phyloP scores from a whole-genome alignment of 345 rosid genomes.

The Heritiera fomes region DNA sequence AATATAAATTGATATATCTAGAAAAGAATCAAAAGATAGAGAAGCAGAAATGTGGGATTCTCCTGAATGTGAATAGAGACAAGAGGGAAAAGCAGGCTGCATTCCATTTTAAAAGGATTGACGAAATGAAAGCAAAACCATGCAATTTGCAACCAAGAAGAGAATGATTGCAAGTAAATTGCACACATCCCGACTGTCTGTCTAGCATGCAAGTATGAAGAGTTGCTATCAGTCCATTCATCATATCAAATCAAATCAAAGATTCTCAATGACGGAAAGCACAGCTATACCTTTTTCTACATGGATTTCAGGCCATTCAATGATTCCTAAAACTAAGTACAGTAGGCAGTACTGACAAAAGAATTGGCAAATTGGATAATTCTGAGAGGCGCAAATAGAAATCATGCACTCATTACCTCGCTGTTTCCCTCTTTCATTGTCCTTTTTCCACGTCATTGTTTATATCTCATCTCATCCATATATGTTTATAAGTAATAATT shows the following conservation, averaged over 20 bases:
- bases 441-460: not conserved
- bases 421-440: slow-evolving; percentile 36
- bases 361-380: not conserved
- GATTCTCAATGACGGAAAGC: not conserved
- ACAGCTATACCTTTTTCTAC: not conserved
- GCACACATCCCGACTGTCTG: slow-evolving; percentile 20
- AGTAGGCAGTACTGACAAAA: not conserved
- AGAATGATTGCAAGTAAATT: slow-evolving; percentile 21
- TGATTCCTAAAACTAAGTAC: slow-evolving; percentile 11
- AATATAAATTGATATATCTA: not conserved
- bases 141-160: not conserved
- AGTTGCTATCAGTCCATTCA: slow-evolving; percentile 4
- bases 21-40: not conserved
- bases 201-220: slow-evolving; percentile 11
- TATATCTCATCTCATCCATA: not conserved
- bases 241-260: slow-evolving; percentile 3
- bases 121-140: not conserved
- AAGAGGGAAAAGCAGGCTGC: not conserved
- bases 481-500: slow-evolving; percentile 10
- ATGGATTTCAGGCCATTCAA: slow-evolving; percentile 14
- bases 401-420: slow-evolving; percentile 20
- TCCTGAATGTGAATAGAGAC: not conserved
- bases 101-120: not conserved
- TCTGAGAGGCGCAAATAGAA: not conserved
- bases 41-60: not conserved